Evolutionary conservation across 192 early-diverging fungal genomes (phyloP).

Genomic region (Geranomyces michiganensis): DNA sequence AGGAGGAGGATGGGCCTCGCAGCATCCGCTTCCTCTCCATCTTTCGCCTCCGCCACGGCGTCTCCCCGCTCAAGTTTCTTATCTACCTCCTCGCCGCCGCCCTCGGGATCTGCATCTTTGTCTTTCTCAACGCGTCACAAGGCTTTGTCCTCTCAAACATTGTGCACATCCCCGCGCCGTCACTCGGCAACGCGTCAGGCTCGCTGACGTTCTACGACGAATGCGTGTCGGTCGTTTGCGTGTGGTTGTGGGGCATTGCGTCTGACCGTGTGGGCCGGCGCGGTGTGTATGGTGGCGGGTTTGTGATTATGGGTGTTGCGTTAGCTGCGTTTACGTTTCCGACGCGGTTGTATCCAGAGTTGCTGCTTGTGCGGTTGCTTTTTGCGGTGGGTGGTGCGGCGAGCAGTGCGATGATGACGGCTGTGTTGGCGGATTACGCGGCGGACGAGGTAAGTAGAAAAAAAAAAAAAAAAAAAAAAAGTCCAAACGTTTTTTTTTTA

Average conservation of each 20-base stretch:
- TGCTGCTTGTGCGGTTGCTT: slow-evolving; percentile 63
- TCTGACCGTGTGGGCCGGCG: slow-evolving; percentile 64
- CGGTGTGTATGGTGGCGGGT: slow-evolving; percentile 55
- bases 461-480: too few relatives aligned
- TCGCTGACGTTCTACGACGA: slow-evolving; percentile 68
- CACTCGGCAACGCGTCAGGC: slow-evolving; percentile 52
- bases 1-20: too few relatives aligned
- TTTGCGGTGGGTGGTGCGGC: slow-evolving; percentile 73
- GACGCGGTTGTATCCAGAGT: slow-evolving; percentile 57
- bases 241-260: slow-evolving; percentile 60
- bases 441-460: slow-evolving; percentile 48
- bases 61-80: slow-evolving; percentile 12
- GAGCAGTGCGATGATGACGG: slow-evolving; percentile 68
- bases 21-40: slow-evolving; percentile 17
- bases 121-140: slow-evolving; percentile 53
- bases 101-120: slow-evolving; percentile 49
- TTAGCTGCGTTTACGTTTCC: slow-evolving; percentile 57
- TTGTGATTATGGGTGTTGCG: slow-evolving; percentile 55
- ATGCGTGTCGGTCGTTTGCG: slow-evolving; percentile 58
- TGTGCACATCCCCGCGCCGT: slow-evolving; percentile 28
- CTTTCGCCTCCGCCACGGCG: slow-evolving; percentile 15
- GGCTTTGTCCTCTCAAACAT: slow-evolving; percentile 50
- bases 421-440: slow-evolving; percentile 63
- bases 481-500: slow-evolving; percentile 13
- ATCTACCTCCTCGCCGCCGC: slow-evolving; percentile 45